Evolutionary conservation across 805 yeast genomes (phyloP).

Genomic region (Peterozyma xylosa): DNA sequence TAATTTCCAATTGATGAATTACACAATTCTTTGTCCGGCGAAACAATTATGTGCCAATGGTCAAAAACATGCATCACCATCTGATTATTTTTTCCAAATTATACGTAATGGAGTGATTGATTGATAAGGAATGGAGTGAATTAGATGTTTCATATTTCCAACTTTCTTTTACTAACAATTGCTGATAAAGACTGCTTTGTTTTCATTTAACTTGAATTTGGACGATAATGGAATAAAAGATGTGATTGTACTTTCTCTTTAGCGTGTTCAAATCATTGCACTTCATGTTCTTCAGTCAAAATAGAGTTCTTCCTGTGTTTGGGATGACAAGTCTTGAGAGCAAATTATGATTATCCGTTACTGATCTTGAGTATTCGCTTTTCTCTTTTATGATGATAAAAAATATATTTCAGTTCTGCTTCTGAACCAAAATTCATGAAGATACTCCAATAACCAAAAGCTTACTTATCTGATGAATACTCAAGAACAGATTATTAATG

Average conservation of each 20-base stretch:
- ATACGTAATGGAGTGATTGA: background rate
- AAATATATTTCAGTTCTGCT: conserved; percentile 85
- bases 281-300: too few relatives aligned
- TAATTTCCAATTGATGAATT: conserved; percentile 21
- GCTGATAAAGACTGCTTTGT: background rate
- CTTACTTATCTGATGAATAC: conserved; percentile 32
- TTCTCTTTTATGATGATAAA: conserved; percentile 50
- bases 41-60: conserved; percentile 70
- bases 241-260: too few relatives aligned
- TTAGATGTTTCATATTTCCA: background rate
- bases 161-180: conserved; percentile 7
- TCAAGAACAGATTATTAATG: too few relatives aligned
- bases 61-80: conserved; percentile 94
- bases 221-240: too few relatives aligned
- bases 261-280: too few relatives aligned
- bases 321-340: too few relatives aligned
- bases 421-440: conserved; percentile 76
- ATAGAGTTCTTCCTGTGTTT: too few relatives aligned
- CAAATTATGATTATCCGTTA: background rate
- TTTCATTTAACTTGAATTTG: too few relatives aligned
- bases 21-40: conserved; percentile 36
- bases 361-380: background rate
- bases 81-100: conserved; percentile 45
- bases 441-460: conserved; percentile 67
- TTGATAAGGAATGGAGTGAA: background rate